These are phyloP conservation scores for Paradendryphiella salina DNA, from an alignment of 2,329 filamentous ascomycete species.

Conservation along the genomic window DNA sequence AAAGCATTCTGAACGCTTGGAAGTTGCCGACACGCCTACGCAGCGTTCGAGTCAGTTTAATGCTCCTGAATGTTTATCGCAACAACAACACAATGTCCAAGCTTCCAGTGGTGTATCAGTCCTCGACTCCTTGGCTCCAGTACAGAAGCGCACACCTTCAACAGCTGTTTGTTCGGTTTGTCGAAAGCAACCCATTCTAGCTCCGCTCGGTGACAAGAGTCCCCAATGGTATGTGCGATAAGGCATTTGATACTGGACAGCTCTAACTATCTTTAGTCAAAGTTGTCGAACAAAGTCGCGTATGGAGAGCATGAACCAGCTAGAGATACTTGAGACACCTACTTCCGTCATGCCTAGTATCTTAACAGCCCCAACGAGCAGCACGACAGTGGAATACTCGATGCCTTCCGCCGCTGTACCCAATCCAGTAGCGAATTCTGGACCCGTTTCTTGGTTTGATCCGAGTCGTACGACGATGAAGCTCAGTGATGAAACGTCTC, in stretches of 20 bases:
- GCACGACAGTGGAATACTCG: neutral
- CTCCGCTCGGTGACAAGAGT: neutral
- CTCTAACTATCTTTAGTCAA: slow-evolving; percentile 1
- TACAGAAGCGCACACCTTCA: neutral
- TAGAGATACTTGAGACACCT: slow-evolving; percentile 27
- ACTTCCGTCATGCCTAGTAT: neutral
- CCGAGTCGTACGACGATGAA: slow-evolving; percentile 3
- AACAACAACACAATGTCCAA: neutral
- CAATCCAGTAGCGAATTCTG: neutral
- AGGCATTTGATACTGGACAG: neutral
- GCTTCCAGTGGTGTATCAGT: neutral
- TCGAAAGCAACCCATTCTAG: slow-evolving; percentile 11
- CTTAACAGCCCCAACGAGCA: neutral
- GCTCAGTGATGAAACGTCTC: neutral
- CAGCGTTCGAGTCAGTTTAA: slow-evolving; percentile 16
- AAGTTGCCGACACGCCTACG: slow-evolving; percentile 23
- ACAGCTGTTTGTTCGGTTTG: slow-evolving; percentile 18
- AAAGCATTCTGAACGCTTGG: neutral
- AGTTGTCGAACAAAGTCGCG: slow-evolving; percentile 13
- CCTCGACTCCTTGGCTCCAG: neutral
- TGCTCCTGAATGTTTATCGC: neutral
- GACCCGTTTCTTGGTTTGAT: slow-evolving; percentile 6
- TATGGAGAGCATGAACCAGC: neutral
- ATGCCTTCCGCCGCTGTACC: neutral
- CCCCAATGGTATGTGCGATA: slow-evolving; percentile 16